Percentiles rank a stretch among this genome's conserved stretches.
phyloP scores from a whole-genome alignment of 345 rosid species.

The Microthlaspi erraticum region DNA sequence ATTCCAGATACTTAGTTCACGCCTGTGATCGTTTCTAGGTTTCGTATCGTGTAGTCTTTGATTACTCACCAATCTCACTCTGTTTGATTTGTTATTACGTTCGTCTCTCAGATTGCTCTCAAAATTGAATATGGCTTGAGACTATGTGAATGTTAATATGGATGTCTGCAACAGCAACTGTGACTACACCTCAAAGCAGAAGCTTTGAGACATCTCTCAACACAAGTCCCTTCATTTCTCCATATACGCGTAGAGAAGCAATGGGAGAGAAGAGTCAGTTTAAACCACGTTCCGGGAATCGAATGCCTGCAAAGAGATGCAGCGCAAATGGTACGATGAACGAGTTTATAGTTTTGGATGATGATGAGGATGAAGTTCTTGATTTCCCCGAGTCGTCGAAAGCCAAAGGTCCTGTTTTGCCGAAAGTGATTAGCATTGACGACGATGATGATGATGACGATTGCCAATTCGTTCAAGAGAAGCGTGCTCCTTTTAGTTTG shows the following conservation, averaged over 20 bases:
- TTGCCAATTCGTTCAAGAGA: constrained; percentile 52
- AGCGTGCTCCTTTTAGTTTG: constrained; percentile 43
- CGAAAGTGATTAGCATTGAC: constrained; percentile 64
- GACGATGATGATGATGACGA: constrained; percentile 51
- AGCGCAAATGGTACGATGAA: constrained; percentile 46
- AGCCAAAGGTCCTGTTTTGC: constrained; percentile 45
- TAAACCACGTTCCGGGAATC: constrained; percentile 52
- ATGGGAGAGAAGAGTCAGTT: constrained; percentile 51
- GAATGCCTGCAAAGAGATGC: constrained; percentile 42
- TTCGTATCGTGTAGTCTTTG: background rate
- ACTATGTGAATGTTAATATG: background rate
- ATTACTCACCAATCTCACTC: background rate
- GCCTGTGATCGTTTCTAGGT: constrained; percentile 20
- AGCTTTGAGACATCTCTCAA: constrained; percentile 12
- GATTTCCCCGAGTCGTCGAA: constrained; percentile 65
- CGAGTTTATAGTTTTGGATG: constrained; percentile 68
- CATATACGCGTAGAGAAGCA: constrained; percentile 26
- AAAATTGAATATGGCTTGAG: background rate
- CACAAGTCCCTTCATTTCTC: background rate
- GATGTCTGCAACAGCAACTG: constrained; percentile 2
- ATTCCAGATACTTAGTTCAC: constrained; percentile 6
- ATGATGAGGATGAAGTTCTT: constrained; percentile 63
- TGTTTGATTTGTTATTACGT: constrained; percentile 4
- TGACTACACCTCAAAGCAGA: background rate
- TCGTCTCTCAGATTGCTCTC: background rate